Base-by-base conservation (phyloP, 2,329 filamentous ascomycete species). In the Clarireedia hainanense region DNA sequence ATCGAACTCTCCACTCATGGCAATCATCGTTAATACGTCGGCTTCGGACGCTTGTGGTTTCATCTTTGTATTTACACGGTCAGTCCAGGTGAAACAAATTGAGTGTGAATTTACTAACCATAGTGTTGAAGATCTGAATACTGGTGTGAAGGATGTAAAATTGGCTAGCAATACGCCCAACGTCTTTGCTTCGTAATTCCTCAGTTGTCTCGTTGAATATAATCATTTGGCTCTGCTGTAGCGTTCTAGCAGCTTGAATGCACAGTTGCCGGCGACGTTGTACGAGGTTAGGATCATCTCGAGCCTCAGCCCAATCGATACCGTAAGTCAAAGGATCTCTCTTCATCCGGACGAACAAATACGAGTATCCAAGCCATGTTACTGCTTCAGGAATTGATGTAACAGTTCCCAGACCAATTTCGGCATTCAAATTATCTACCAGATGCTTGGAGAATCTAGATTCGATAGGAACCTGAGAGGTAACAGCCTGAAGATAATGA, bases 211-310 rank as follows among this genome's bases (percentile, higher is more conserved):
- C 94, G 63, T 99, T 96, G 76, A 92, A 99, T 56, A 99, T 94
- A 66, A 99, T 94, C 95, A 99, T 99, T 72, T 99, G 94, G 64
- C 89, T 95, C 67, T 91, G 81, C 67, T 96, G 91, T 45, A 99
- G 75, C 5, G 89, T 88, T 45, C 85, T 80, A 0, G 94, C 94
- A 24, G 94, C 94, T 64, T 95, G 86, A 46, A 95, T 91, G 53
- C 94, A 87, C 52, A 99, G 76, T 61, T 94, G 85, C 3, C 91
- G 83, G 51, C 94, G 83, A 63, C 92, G 80, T 67, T 94, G 87
- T 2, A 96, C 90, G 26, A 99, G 79, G 57, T 84, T 85, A 0
- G 91, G 91, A 65, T 99, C 94, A 63, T 97, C 88, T 34, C 85
- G 79, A 53, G 90, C 88, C 71, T 99, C 94, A 15, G 86, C 79